phyloP scores from a whole-genome alignment of 2,329 filamentous ascomycete species.

The Aureobasidium sp. region DNA sequence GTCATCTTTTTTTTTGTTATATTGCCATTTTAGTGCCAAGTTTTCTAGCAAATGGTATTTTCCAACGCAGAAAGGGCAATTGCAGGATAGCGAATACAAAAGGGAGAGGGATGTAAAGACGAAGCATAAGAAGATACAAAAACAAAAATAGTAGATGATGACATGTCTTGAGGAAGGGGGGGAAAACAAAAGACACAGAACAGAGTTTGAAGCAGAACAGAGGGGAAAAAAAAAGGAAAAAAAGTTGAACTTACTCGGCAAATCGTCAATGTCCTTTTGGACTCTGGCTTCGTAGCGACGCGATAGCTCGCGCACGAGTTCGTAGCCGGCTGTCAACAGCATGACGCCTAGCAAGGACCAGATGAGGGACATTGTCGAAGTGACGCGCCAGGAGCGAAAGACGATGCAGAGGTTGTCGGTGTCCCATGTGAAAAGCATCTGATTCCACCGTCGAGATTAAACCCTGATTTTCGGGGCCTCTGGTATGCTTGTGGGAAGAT shows the following conservation, averaged over 20 bases:
- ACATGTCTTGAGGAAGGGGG: not conserved
- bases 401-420: conserved; percentile 92
- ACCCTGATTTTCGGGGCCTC: too few relatives aligned
- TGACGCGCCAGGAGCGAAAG: conserved; percentile 85
- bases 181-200: not conserved
- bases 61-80: too few relatives aligned
- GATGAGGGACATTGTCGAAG: conserved; percentile 64
- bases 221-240: not conserved
- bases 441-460: not conserved
- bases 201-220: too few relatives aligned
- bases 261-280: conserved; percentile 41
- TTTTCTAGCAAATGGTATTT: too few relatives aligned
- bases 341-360: conserved; percentile 77
- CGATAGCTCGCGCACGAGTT: conserved; percentile 71
- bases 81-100: too few relatives aligned
- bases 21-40: not conserved
- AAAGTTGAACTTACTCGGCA: conserved; percentile 29
- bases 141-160: not conserved
- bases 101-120: not conserved
- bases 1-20: not conserved
- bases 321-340: conserved; percentile 83
- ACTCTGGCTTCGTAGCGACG: conserved; percentile 64
- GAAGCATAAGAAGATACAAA: not conserved
- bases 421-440: conserved; percentile 99
- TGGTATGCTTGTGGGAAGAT: not conserved